Conservation (phyloP, 108 stramenopile genomes). For the Cyclotella atomus region DNA sequence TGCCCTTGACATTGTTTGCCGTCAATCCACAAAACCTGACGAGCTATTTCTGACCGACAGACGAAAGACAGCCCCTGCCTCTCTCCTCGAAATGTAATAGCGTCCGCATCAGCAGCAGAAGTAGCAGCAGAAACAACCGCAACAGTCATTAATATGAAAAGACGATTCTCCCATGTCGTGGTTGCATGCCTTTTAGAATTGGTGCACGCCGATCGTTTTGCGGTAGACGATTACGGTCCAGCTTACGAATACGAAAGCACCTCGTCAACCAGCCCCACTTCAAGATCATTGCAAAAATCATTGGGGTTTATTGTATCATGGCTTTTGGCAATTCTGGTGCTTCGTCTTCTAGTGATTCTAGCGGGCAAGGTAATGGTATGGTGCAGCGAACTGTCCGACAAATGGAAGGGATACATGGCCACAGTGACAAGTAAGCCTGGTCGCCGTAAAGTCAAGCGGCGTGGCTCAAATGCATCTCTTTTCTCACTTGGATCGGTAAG, state of each 20-base stretch:
- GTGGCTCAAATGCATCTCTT: not conserved
- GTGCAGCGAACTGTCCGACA: not conserved
- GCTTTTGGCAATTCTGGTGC: not conserved
- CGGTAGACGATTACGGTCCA: not conserved
- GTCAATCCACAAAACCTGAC: too few species aligned
- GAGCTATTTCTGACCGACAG: too few species aligned
- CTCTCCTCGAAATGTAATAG: too few species aligned
- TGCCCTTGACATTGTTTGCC: too few species aligned
- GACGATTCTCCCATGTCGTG: too few species aligned
- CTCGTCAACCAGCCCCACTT: not conserved
- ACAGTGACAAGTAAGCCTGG: not conserved
- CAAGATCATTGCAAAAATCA: not conserved
- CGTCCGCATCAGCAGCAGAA: too few species aligned
- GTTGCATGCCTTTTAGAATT: not conserved
- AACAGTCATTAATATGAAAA: too few species aligned
- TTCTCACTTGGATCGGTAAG: slow-evolving; percentile 8
- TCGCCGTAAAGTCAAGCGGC: not conserved
- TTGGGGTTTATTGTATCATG: not conserved
- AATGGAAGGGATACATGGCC: not conserved
- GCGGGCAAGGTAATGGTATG: not conserved
- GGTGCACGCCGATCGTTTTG: slow-evolving; percentile 1
- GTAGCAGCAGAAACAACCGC: too few species aligned
- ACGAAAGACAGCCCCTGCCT: too few species aligned
- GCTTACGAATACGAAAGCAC: not conserved
- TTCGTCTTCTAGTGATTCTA: not conserved